Conservation (phyloP, 2,329 filamentous ascomycete genomes). For the Monilinia vaccinii-corymbosi region DNA sequence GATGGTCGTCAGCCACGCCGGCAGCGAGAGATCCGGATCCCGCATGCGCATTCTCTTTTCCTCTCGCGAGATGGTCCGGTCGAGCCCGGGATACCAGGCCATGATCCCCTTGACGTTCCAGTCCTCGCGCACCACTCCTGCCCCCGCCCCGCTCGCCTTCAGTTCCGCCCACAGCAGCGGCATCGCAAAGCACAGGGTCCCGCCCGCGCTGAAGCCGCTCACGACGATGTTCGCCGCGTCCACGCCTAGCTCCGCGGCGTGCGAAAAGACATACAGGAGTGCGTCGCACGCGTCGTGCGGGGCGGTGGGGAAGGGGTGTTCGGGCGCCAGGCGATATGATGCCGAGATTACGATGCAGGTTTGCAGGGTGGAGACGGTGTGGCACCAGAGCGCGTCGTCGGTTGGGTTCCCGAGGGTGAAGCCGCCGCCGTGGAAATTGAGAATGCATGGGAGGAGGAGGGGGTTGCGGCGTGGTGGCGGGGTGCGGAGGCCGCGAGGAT, state of each 20-base stretch:
- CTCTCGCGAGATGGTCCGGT: slow-evolving; percentile 7
- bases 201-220: slow-evolving; percentile 40
- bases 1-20: slow-evolving; percentile 1
- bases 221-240: slow-evolving; percentile 31
- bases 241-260: slow-evolving; percentile 16
- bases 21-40: background rate
- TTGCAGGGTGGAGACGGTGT: slow-evolving; percentile 32
- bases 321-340: slow-evolving; percentile 38
- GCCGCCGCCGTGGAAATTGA: slow-evolving; percentile 32
- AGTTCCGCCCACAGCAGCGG: slow-evolving; percentile 12
- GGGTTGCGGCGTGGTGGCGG: too few relatives aligned
- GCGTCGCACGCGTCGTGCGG: slow-evolving; percentile 38
- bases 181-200: slow-evolving; percentile 17
- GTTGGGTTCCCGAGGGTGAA: slow-evolving; percentile 30
- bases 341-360: slow-evolving; percentile 34
- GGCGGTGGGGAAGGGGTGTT: slow-evolving; percentile 37
- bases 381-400: slow-evolving; percentile 29
- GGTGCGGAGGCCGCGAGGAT: background rate
- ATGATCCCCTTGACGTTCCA: background rate
- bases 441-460: slow-evolving; percentile 31
- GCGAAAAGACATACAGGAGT: slow-evolving; percentile 31
- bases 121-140: background rate
- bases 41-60: slow-evolving; percentile 9
- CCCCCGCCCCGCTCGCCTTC: too few relatives aligned
- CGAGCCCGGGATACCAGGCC: slow-evolving; percentile 6